A percentile compares a stretch with the other conserved stretches of the same genome.
Conservation (phyloP, 805 yeast species). For the Hyphopichia homilentoma region DNA sequence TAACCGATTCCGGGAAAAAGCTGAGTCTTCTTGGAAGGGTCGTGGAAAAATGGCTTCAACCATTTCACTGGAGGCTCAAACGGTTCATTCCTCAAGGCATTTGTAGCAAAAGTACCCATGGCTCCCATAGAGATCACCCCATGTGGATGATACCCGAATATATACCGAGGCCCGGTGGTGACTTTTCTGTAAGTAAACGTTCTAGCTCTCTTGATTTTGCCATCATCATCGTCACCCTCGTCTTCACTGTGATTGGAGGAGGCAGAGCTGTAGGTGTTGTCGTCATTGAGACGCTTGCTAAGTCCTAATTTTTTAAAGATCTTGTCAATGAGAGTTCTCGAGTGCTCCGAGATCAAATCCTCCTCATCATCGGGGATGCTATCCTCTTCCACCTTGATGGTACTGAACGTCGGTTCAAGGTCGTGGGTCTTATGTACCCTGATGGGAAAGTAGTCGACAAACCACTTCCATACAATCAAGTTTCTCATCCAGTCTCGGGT, state of each 20-base stretch:
- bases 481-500: conserved; percentile 56
- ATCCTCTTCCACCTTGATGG: conserved; percentile 22
- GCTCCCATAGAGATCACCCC: conserved; percentile 93
- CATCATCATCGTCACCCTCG: conserved; percentile 1
- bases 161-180: conserved; percentile 66
- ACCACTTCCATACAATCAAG: conserved; percentile 62
- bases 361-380: conserved; percentile 34
- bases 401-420: conserved; percentile 68
- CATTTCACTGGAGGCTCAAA: conserved; percentile 31
- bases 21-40: conserved; percentile 66
- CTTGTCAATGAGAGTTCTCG: conserved; percentile 32
- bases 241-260: conserved; percentile 5
- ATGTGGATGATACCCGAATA: conserved; percentile 95
- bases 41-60: conserved; percentile 41
- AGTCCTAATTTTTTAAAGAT: conserved; percentile 34
- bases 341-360: conserved; percentile 36
- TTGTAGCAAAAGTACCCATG: conserved; percentile 75
- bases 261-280: conserved; percentile 10
- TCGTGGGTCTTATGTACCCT: conserved; percentile 62
- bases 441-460: conserved; percentile 79
- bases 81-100: conserved; percentile 41
- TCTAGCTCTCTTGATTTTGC: conserved; percentile 6
- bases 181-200: conserved; percentile 20
- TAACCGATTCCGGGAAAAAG: conserved; percentile 81
- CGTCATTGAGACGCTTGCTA: conserved; percentile 33